phyloP scores from a whole-genome alignment of 2,329 filamentous ascomycete species.

The Colletotrichum euphorbiae region DNA sequence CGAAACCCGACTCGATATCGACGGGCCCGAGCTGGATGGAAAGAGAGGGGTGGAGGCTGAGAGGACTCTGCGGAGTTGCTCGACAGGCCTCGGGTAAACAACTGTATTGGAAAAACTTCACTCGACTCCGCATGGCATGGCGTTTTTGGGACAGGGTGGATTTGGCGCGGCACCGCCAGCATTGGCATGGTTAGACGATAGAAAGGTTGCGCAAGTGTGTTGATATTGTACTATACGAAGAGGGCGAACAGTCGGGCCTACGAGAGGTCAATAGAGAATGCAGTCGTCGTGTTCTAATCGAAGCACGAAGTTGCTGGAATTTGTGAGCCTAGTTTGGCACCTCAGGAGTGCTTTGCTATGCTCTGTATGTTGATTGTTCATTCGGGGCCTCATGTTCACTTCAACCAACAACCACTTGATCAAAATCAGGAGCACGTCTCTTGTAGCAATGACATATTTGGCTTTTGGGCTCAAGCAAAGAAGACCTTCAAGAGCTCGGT shows the following conservation, averaged over 20 bases:
- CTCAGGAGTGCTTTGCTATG: neutral
- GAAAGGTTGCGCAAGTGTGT: constrained; percentile 35
- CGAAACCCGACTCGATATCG: neutral
- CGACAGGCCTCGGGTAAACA: constrained; percentile 9
- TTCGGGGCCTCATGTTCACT: too few species aligned
- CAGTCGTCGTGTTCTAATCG: constrained; percentile 24
- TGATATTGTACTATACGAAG: constrained; percentile 38
- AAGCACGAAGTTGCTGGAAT: neutral
- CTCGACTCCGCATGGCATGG: constrained; percentile 43
- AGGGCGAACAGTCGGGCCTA: constrained; percentile 4
- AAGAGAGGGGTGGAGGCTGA: neutral
- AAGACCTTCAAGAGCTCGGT: neutral
- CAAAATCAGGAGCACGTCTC: too few species aligned
- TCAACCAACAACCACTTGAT: too few species aligned
- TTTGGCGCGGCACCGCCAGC: constrained; percentile 37
- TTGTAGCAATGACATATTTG: neutral
- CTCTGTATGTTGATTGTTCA: neutral
- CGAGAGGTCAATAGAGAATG: constrained; percentile 27
- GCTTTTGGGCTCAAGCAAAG: neutral
- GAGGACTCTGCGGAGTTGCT: neutral
- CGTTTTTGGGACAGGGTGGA: constrained; percentile 38
- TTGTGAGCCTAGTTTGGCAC: neutral
- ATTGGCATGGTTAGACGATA: constrained; percentile 39
- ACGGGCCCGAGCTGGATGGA: neutral
- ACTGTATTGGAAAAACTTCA: constrained; percentile 41